Base-by-base conservation (phyloP, 164 flowering plant species). In the Saururus chinensis region DNA sequence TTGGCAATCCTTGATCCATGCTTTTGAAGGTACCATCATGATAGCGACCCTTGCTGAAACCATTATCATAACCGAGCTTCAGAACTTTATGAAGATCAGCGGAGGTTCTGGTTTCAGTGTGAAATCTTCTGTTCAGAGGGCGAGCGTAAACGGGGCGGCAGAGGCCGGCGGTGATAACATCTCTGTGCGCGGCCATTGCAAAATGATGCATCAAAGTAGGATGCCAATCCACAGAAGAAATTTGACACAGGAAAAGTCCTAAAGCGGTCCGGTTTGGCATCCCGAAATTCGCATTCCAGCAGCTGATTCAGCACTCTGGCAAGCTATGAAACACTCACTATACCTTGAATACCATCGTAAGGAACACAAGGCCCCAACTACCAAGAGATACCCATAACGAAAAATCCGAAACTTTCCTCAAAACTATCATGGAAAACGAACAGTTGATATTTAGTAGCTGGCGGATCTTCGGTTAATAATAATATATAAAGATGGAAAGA, bases 191-290 rank as follows among this genome's bases (percentile, higher is more conserved):
- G 57, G 73, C 70, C 76, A 72, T 70, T 57, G 53, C 58, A 45
- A 55, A 61, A 51, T 66, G 42, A 54, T 59, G 53, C 25, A 45
- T 21, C 41, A 23, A 59, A 23, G 42, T 10, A 17, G 48, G 10
- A 20, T 14, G 40, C 51, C 24, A 49, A 66, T 68, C 57, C 58
- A 19, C 17, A 57, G 37, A 62, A 68, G 63, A 52, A 53, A 40
- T 60, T 64, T 41, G 66, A 53, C 16, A 59, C 48, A 51, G 25
- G 40, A 65, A 26, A 21, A 62, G 65, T 23, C 66, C 40, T 70
- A 60, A 60, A 25, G 59, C 61, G 62, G 64, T 68, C 59, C 64
- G 67, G 65, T 68, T 79, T 67, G 73, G 60, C 79, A 76, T 78
- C 48, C 64, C 74, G 63, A 63, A 24, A 25, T 52, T 60, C 64